Evolutionary conservation across 2,329 filamentous ascomycete genomes (phyloP).

Genomic region (Penicillium decumbens): DNA sequence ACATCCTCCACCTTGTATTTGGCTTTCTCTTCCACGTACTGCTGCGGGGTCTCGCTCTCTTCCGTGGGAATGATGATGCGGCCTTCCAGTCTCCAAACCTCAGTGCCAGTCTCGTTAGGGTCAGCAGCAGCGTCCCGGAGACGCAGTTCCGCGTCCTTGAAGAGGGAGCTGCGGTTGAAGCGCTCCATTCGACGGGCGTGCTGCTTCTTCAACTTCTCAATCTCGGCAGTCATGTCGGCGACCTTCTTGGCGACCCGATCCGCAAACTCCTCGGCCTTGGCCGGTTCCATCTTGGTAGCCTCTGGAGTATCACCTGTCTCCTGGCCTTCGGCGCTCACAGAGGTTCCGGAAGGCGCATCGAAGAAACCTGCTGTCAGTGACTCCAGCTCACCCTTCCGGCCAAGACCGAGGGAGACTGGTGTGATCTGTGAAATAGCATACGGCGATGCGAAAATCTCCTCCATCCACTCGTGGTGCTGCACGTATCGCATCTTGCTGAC

Average conservation of each 20-base stretch:
- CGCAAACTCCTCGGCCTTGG: constrained; percentile 78
- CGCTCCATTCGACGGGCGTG: constrained; percentile 72
- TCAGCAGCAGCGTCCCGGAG: constrained; percentile 62
- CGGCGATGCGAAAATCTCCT: constrained; percentile 87
- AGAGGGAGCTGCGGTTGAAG: constrained; percentile 64
- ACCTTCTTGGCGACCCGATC: constrained; percentile 70
- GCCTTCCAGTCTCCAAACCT: constrained; percentile 63
- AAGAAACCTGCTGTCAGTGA: constrained; percentile 81
- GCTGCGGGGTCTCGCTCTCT: constrained; percentile 32
- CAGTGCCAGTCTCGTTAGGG: constrained; percentile 51
- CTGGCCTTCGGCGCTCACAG: constrained; percentile 26
- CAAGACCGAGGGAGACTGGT: constrained; percentile 80
- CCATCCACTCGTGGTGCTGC: constrained; percentile 99
- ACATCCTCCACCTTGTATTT: constrained; percentile 61
- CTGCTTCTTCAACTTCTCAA: constrained; percentile 74
- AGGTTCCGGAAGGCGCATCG: constrained; percentile 50
- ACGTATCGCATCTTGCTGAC: constrained; percentile 82
- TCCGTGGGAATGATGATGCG: constrained; percentile 32
- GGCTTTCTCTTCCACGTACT: constrained; percentile 41
- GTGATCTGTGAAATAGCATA: constrained; percentile 81
- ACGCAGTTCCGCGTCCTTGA: constrained; percentile 71
- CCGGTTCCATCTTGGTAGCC: constrained; percentile 63
- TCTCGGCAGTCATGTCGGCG: constrained; percentile 69
- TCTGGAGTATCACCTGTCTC: constrained; percentile 30
- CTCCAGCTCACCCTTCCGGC: constrained; percentile 75